phyloP scores from a whole-genome alignment of 257 asterid species.

The Lantana camara region DNA sequence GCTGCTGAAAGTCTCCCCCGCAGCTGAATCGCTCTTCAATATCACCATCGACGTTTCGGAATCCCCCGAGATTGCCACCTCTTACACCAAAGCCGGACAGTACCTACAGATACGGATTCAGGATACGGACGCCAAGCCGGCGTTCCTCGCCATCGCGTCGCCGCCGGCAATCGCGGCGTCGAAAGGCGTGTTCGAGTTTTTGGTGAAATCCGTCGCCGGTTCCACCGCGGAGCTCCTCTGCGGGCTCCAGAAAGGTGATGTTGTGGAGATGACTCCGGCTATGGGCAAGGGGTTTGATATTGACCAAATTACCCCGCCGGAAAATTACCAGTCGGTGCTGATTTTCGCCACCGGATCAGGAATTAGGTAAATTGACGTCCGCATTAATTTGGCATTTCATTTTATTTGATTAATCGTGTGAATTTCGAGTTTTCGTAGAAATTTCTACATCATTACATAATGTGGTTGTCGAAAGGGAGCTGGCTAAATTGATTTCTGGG shows the following conservation, averaged over 20 bases:
- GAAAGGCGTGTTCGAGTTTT: conserved; percentile 76
- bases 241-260: conserved; percentile 71
- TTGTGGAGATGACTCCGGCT: conserved; percentile 76
- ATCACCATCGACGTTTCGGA: conserved; percentile 84
- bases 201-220: conserved; percentile 75
- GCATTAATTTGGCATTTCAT: conserved; percentile 8
- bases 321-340: conserved; percentile 65
- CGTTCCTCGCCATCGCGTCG: conserved; percentile 90
- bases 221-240: conserved; percentile 89
- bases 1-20: conserved; percentile 61
- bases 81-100: conserved; percentile 84
- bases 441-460: too few species aligned
- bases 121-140: conserved; percentile 57
- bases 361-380: conserved; percentile 58
- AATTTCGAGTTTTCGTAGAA: neutral
- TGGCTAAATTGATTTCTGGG: too few species aligned
- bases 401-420: neutral
- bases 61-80: conserved; percentile 72
- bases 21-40: conserved; percentile 84
- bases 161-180: conserved; percentile 71
- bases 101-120: conserved; percentile 83
- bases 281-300: conserved; percentile 86
- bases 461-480: too few species aligned
- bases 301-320: conserved; percentile 66
- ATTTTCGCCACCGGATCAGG: conserved; percentile 99